A percentile compares a stretch with the other conserved stretches of the same genome.
Conservation (phyloP, 164 flowering plant species). For the Vitis riparia region DNA sequence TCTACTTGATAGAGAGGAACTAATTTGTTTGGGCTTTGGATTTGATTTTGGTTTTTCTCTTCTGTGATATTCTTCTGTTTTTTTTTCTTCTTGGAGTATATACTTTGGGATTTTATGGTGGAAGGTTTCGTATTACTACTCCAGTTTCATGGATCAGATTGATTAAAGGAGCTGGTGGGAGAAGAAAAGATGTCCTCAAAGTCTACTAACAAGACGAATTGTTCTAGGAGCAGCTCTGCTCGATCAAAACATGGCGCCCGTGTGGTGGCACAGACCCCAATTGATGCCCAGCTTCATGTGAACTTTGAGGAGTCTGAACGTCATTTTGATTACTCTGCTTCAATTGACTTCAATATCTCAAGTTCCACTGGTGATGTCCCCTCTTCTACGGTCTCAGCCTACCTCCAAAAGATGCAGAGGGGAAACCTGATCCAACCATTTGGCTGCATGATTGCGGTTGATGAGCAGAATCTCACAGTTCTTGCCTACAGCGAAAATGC, state of each 20-base stretch:
- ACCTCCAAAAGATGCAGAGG: constrained; percentile 62
- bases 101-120: constrained; percentile 1
- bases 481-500: constrained; percentile 76
- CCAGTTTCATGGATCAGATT: constrained; percentile 1
- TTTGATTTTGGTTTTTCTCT: constrained; percentile 12
- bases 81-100: not conserved
- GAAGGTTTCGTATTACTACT: not conserved
- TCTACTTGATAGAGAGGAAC: constrained; percentile 8
- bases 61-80: not conserved
- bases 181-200: constrained; percentile 49
- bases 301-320: constrained; percentile 53
- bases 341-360: constrained; percentile 44
- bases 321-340: constrained; percentile 56
- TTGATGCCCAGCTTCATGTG: constrained; percentile 67
- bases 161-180: constrained; percentile 3
- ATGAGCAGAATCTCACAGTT: constrained; percentile 47
- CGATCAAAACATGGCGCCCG: constrained; percentile 54
- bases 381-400: constrained; percentile 53
- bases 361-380: constrained; percentile 45
- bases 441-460: constrained; percentile 68
- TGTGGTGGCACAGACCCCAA: constrained; percentile 51
- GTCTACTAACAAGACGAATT: constrained; percentile 42
- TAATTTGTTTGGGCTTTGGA: constrained; percentile 1
- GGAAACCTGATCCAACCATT: constrained; percentile 65
- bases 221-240: constrained; percentile 55